These are phyloP conservation scores for Punica granatum DNA, from an alignment of 345 rosid genomes.

Conservation along the genomic window DNA sequence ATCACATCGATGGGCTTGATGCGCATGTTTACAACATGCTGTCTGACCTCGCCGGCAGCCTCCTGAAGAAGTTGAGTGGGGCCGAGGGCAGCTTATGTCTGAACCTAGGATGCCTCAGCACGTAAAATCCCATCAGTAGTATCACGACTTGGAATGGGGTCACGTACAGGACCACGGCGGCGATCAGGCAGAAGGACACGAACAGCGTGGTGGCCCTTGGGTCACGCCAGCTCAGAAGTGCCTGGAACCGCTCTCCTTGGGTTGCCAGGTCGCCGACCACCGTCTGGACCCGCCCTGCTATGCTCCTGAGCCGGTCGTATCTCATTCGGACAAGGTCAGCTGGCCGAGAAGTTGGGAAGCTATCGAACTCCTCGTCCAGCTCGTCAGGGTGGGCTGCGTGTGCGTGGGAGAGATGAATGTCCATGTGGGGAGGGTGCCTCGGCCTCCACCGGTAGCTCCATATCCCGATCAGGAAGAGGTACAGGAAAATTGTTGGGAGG, in stretches of 20 bases:
- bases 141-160: constrained; percentile 88
- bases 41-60: constrained; percentile 97
- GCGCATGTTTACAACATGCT: constrained; percentile 51
- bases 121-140: constrained; percentile 56
- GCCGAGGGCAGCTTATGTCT: constrained; percentile 77
- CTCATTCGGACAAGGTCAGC: constrained; percentile 76
- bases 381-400: constrained; percentile 86
- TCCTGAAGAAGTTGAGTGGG: constrained; percentile 85
- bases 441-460: constrained; percentile 94
- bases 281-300: constrained; percentile 86
- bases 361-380: constrained; percentile 90
- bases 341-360: constrained; percentile 70
- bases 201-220: constrained; percentile 90
- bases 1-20: neutral
- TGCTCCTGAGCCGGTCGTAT: constrained; percentile 86
- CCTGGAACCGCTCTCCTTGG: constrained; percentile 85
- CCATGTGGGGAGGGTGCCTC: constrained; percentile 97
- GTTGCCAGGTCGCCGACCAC: constrained; percentile 93
- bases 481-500: constrained; percentile 80
- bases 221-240: constrained; percentile 94
- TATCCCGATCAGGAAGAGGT: constrained; percentile 81
- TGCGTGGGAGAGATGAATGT: constrained; percentile 78
- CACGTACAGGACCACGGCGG: constrained; percentile 73
- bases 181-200: constrained; percentile 69
- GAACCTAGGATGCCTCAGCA: constrained; percentile 89